Percentiles rank a stretch among this genome's conserved stretches.
These are phyloP conservation scores for Alternaria consortialis DNA, from an alignment of 2,329 filamentous ascomycete species.

Conservation along the genomic window DNA sequence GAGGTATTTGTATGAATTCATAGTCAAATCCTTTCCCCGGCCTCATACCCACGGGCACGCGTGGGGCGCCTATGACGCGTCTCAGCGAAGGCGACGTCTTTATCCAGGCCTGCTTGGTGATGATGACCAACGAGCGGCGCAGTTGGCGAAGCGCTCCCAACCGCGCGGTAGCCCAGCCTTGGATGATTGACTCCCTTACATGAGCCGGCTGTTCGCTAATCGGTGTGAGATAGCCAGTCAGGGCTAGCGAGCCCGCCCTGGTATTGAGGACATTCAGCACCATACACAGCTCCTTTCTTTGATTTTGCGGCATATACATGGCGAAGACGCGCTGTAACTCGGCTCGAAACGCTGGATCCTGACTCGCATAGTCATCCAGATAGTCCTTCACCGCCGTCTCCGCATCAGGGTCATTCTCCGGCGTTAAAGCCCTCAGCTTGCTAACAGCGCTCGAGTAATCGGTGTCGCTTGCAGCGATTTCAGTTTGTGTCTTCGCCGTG, in stretches of 20 bases:
- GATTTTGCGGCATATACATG: conserved; percentile 59
- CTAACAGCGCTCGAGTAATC: conserved; percentile 60
- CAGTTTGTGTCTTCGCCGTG: conserved; percentile 46
- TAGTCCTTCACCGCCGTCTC: conserved; percentile 61
- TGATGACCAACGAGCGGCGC: conserved; percentile 63
- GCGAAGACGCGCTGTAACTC: conserved; percentile 60
- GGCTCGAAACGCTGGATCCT: conserved; percentile 63
- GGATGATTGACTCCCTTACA: conserved; percentile 69
- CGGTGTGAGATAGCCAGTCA: conserved; percentile 73
- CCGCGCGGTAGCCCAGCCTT: conserved; percentile 68
- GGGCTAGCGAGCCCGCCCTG: conserved; percentile 67
- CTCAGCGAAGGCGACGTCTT: conserved; percentile 65
- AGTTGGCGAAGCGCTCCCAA: conserved; percentile 65
- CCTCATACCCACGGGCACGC: conserved; percentile 64
- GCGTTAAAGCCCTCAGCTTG: conserved; percentile 38
- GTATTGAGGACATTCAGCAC: conserved; percentile 66
- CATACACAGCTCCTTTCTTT: conserved; percentile 59
- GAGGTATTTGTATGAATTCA: conserved; percentile 69
- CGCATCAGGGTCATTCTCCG: conserved; percentile 40
- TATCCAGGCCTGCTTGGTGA: conserved; percentile 65
- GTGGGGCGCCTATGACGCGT: conserved; percentile 66
- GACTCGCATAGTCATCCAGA: conserved; percentile 62
- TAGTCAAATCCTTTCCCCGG: conserved; percentile 64
- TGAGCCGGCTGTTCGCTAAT: conserved; percentile 68
- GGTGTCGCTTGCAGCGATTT: conserved; percentile 60